Percentiles rank a stretch among this genome's conserved stretches.
These are phyloP conservation scores for Leucocoprinus birnbaumii DNA, from an alignment of 768 basidiomycete genomes.

Conservation along the genomic window DNA sequence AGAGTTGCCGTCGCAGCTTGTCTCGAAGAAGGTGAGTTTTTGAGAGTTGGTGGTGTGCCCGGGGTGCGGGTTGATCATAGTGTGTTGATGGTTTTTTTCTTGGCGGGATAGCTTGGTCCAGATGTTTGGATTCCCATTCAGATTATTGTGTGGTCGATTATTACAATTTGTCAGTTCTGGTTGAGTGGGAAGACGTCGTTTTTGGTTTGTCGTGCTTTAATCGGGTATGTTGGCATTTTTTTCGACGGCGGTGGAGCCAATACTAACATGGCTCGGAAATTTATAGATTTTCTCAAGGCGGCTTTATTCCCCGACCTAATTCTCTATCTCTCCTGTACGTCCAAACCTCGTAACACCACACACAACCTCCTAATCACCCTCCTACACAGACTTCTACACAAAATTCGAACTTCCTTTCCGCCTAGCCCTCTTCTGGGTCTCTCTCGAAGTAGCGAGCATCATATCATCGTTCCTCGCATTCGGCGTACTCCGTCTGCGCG, in stretches of 20 bases:
- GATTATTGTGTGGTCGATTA: constrained; percentile 52
- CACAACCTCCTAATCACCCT: too few relatives aligned
- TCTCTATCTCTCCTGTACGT: constrained; percentile 56
- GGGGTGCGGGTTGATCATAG: too few relatives aligned
- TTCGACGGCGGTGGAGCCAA: too few relatives aligned
- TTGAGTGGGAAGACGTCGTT: constrained; percentile 50
- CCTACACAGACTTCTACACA: constrained; percentile 62
- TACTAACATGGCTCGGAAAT: too few relatives aligned
- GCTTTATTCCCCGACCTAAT: constrained; percentile 60
- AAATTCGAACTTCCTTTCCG: constrained; percentile 57
- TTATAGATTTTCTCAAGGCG: constrained; percentile 24
- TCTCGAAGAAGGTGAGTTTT: constrained; percentile 50
- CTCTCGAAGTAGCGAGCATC: constrained; percentile 42
- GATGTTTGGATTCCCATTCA: constrained; percentile 65
- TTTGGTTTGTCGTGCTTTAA: constrained; percentile 43
- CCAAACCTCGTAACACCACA: too few relatives aligned
- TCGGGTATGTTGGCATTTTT: constrained; percentile 15
- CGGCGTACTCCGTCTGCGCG: constrained; percentile 60
- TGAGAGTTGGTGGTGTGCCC: background rate
- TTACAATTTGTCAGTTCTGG: constrained; percentile 54
- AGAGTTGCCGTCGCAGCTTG: constrained; percentile 60
- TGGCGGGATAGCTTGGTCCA: constrained; percentile 57
- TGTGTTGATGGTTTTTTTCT: background rate
- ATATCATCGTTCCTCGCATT: constrained; percentile 55
- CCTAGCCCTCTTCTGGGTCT: constrained; percentile 55